Evolutionary conservation across 805 yeast species (phyloP).

Genomic region (Barnettozyma wickerhamii): DNA sequence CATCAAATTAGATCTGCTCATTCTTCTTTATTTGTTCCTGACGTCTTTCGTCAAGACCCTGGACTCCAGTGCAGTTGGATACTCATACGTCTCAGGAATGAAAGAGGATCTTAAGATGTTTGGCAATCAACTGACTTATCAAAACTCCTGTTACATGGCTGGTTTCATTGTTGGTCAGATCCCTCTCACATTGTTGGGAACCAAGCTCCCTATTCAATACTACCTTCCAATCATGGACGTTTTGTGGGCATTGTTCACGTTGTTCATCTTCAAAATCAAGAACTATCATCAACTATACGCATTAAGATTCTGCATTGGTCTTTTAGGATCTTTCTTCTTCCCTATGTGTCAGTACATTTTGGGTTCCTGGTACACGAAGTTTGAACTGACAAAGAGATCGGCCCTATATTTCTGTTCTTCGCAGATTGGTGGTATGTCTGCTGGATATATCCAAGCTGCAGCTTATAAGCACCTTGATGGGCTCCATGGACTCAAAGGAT

Average conservation of each 20-base stretch:
- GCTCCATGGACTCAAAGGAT: slow-evolving; percentile 39
- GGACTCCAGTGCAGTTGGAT: slow-evolving; percentile 54
- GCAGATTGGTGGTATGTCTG: slow-evolving; percentile 49
- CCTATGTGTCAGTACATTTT: slow-evolving; percentile 30
- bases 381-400: slow-evolving; percentile 29
- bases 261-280: slow-evolving; percentile 14
- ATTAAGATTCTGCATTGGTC: slow-evolving; percentile 30
- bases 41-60: slow-evolving; percentile 64
- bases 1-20: slow-evolving; percentile 45
- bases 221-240: slow-evolving; percentile 21
- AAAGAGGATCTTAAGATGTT: slow-evolving; percentile 47
- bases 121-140: slow-evolving; percentile 42
- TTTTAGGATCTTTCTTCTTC: slow-evolving; percentile 31
- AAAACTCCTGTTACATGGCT: slow-evolving; percentile 14
- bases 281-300: slow-evolving; percentile 24
- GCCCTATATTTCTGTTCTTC: slow-evolving; percentile 29
- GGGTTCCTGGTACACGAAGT: slow-evolving; percentile 32
- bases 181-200: slow-evolving; percentile 23
- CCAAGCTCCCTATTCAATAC: slow-evolving; percentile 15
- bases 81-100: slow-evolving; percentile 64
- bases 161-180: slow-evolving; percentile 25
- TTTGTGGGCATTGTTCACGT: slow-evolving; percentile 15
- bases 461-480: slow-evolving; percentile 32
- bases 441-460: slow-evolving; percentile 22
- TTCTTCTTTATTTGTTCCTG: slow-evolving; percentile 50